These are phyloP conservation scores for Apodospora peruviana DNA, from an alignment of 495 filamentous ascomycete species.

Conservation along the genomic window DNA sequence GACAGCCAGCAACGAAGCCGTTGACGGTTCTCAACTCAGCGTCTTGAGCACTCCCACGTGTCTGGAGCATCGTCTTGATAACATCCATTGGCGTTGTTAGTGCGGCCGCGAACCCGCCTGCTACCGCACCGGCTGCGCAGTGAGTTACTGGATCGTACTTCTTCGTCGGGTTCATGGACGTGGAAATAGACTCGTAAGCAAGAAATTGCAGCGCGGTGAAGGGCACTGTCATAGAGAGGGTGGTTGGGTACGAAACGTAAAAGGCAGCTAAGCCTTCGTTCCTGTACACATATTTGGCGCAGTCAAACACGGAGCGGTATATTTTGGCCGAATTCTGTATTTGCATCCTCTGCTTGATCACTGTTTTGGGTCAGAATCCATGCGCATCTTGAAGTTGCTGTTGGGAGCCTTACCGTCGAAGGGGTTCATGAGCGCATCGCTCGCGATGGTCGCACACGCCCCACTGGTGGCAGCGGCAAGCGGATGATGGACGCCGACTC, in stretches of 20 bases:
- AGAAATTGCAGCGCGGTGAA: constrained; percentile 96
- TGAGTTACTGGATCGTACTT: constrained; percentile 89
- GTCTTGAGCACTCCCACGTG: constrained; percentile 75
- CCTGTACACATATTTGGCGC: constrained; percentile 77
- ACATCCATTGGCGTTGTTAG: constrained; percentile 95
- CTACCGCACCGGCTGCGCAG: constrained; percentile 84
- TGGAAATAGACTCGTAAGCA: constrained; percentile 94
- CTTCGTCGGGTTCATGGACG: constrained; percentile 77
- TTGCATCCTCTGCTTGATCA: constrained; percentile 99
- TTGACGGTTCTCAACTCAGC: constrained; percentile 77
- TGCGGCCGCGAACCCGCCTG: constrained; percentile 88
- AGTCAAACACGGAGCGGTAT: constrained; percentile 78
- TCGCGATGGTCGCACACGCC: constrained; percentile 90
- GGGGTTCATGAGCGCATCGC: constrained; percentile 98
- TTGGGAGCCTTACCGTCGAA: constrained; percentile 75
- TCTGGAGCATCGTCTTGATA: constrained; percentile 95
- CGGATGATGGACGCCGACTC: constrained; percentile 82
- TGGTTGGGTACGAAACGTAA: constrained; percentile 98
- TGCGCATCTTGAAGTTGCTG: neutral
- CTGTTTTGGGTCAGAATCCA: constrained; percentile 38
- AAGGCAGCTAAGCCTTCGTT: constrained; percentile 88
- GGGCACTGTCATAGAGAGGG: constrained; percentile 95
- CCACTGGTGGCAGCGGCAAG: constrained; percentile 88
- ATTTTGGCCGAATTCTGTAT: constrained; percentile 82
- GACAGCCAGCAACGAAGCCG: constrained; percentile 75